Evolutionary conservation across 2,329 filamentous ascomycete species (phyloP).

Genomic region (Cladophialophora carrionii): DNA sequence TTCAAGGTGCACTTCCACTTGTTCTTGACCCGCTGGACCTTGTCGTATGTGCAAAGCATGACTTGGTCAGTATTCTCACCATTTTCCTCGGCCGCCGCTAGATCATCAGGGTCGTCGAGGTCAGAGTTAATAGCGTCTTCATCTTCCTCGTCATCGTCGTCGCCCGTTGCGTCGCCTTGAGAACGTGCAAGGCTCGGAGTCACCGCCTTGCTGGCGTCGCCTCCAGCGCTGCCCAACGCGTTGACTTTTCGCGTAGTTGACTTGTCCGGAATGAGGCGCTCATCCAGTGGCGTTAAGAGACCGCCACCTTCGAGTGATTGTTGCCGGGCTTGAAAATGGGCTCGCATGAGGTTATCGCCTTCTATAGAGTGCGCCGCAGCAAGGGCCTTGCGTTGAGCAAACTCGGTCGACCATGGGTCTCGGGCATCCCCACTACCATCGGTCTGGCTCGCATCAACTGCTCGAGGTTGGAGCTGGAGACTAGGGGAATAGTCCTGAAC

Average conservation of each 20-base stretch:
- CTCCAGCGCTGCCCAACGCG: slow-evolving; percentile 24
- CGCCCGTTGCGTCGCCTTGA: slow-evolving; percentile 62
- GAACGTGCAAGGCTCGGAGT: slow-evolving; percentile 35
- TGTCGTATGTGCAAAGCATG: slow-evolving; percentile 99
- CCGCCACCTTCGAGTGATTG: slow-evolving; percentile 52
- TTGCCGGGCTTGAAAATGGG: slow-evolving; percentile 49
- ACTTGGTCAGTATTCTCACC: slow-evolving; percentile 83
- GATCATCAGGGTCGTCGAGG: slow-evolving; percentile 90
- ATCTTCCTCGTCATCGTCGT: slow-evolving; percentile 65
- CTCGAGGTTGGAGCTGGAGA: slow-evolving; percentile 40
- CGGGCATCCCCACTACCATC: slow-evolving; percentile 71
- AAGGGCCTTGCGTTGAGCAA: slow-evolving; percentile 49
- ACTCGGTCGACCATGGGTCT: slow-evolving; percentile 57
- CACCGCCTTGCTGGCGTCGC: slow-evolving; percentile 16
- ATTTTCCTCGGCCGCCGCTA: slow-evolving; percentile 83
- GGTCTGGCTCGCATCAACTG: slow-evolving; percentile 63
- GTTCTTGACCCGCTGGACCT: slow-evolving; percentile 98
- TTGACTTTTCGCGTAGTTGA: slow-evolving; percentile 46
- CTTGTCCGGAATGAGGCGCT: slow-evolving; percentile 44
- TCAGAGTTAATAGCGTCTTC: slow-evolving; percentile 99
- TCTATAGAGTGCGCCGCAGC: slow-evolving; percentile 44
- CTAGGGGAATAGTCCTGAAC: slow-evolving; percentile 28
- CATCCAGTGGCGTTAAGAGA: slow-evolving; percentile 49
- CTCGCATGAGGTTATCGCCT: slow-evolving; percentile 47
- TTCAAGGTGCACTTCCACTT: slow-evolving; percentile 99